Evolutionary conservation across 768 basidiomycete species (phyloP).

Genomic region (Podaxis sp.): DNA sequence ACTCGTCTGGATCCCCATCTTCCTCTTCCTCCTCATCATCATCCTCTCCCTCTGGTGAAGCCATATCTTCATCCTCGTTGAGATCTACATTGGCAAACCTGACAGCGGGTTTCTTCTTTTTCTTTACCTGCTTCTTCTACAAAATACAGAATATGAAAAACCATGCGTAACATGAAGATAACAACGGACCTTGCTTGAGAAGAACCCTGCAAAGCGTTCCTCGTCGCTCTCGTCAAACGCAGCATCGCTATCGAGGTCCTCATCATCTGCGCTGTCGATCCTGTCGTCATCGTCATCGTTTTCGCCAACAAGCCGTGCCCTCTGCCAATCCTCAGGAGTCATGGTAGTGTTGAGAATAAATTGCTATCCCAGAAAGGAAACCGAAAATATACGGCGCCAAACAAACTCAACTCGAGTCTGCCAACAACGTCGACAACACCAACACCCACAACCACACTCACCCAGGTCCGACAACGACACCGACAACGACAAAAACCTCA

Average conservation of each 20-base stretch:
- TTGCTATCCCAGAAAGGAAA: conserved; percentile 9
- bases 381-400: conserved; percentile 7
- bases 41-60: conserved; percentile 33
- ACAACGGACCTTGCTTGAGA: conserved; percentile 39
- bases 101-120: conserved; percentile 32
- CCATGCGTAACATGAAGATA: conserved; percentile 9
- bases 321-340: conserved; percentile 26
- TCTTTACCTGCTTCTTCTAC: conserved; percentile 25
- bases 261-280: conserved; percentile 72
- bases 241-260: conserved; percentile 82
- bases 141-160: conserved; percentile 7
- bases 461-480: conserved; percentile 12
- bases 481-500: conserved; percentile 21
- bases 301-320: conserved; percentile 51
- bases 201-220: conserved; percentile 73
- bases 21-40: conserved; percentile 46
- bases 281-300: conserved; percentile 48
- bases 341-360: background rate
- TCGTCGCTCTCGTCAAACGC: conserved; percentile 83
- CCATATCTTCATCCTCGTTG: conserved; percentile 51
- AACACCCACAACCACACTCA: conserved; percentile 2
- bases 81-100: conserved; percentile 60
- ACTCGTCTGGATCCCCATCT: conserved; percentile 49
- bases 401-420: conserved; percentile 6
- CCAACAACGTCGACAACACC: conserved; percentile 5